phyloP scores from a whole-genome alignment of 2,329 filamentous ascomycete species.

The Lasiodiplodia citricola region DNA sequence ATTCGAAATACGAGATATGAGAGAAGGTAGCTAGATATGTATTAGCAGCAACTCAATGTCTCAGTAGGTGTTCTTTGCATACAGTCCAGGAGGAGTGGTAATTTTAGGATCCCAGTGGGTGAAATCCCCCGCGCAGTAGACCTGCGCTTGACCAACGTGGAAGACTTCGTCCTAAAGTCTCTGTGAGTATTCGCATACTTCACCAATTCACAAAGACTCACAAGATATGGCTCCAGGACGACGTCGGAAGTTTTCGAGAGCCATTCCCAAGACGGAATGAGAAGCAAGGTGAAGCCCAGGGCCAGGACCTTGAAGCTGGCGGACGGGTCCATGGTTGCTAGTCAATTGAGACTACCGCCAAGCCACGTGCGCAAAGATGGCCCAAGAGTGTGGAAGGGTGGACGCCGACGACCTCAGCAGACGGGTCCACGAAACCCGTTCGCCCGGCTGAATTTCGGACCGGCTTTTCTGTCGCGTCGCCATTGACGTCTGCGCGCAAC shows the following conservation, averaged over 20 bases:
- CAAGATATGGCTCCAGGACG: constrained; percentile 65
- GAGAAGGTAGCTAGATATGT: constrained; percentile 46
- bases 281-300: constrained; percentile 22
- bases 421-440: constrained; percentile 12
- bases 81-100: constrained; percentile 89
- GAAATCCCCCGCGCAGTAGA: constrained; percentile 79
- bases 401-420: not conserved
- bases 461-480: not conserved
- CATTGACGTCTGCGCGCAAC: constrained; percentile 1
- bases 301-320: constrained; percentile 25
- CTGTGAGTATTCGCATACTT: not conserved
- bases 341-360: constrained; percentile 8
- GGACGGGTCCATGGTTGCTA: constrained; percentile 15
- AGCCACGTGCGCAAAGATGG: not conserved
- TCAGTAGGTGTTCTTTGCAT: constrained; percentile 42
- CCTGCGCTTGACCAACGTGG: constrained; percentile 88
- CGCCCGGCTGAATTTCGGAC: constrained; percentile 6
- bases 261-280: constrained; percentile 44
- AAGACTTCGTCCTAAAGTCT: constrained; percentile 76
- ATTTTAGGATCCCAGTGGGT: constrained; percentile 93
- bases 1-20: constrained; percentile 45
- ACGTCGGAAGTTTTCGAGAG: constrained; percentile 51
- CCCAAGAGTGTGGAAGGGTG: not conserved
- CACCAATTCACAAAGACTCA: constrained; percentile 38
- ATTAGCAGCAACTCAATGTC: constrained; percentile 52